Evolutionary conservation across 257 asterid species (phyloP), one percentile per base, ranked within the genome.

Genomic region (Parsonsia alboflavescens): DNA sequence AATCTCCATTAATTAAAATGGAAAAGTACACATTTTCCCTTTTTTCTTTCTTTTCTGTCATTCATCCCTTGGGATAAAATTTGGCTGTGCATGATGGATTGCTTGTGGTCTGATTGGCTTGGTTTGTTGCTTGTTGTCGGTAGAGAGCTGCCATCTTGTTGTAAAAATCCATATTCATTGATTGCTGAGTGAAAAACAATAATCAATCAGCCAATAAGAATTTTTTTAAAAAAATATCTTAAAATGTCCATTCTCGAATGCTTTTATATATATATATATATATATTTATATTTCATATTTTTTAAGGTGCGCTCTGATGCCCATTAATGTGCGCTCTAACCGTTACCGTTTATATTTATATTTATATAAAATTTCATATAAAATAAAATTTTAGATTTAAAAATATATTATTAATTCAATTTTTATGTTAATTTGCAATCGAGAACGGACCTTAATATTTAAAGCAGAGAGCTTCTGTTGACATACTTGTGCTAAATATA

Each of bases 91-190:
- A n/a, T n/a, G 85, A 49, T 30, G 73, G 58, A 71, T 69, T 54
- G 67, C 46, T 79, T 36, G 82, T 69, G 62, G 85, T 75, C 33
- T 82, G 76, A 10, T 78, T 22, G 24, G 81, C 70, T 64, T 84
- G 85, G 72, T 56, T 80, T 68, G 77, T 63, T 71, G 79, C 75
- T 52, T 85, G 87, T 61, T 87, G 88, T 58, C 85, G 57, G 64
- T 83, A 87, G 21, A 90, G 77, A 10, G 87, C 88, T 76, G 89
- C 86, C 91, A 90, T 86, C 78, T 85, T 90, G 85, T 79, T 84
- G 82, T 81, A 82, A 78, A 83, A 79, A 58, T 90, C 96, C 91
- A 87, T 83, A 81, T 87, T 86, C 89, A 83, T 87, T 5, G 89
- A 78, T 85, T 88, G 90, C 91, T 85, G 82, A 6, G 19, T 13